phyloP scores from a whole-genome alignment of 2,329 filamentous ascomycete species.

The Zasmidium angulare region DNA sequence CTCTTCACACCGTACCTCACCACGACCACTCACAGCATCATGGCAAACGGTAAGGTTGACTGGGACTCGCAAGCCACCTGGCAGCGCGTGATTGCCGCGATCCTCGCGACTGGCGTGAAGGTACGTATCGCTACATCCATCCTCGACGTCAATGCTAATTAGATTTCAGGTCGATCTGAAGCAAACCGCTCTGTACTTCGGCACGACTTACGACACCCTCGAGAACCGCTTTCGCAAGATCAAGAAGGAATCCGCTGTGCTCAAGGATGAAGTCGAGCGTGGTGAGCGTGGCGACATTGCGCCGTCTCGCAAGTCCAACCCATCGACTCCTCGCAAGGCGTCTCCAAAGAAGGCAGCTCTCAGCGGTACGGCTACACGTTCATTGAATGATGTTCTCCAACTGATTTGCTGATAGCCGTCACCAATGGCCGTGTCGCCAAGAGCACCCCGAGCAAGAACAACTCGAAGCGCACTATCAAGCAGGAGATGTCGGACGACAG shows the following conservation, averaged over 20 bases:
- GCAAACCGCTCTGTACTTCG: slow-evolving; percentile 46
- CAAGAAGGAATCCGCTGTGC: slow-evolving; percentile 41
- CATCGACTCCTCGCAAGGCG: slow-evolving; percentile 25
- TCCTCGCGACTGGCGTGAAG: slow-evolving; percentile 39
- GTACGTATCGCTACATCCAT: slow-evolving; percentile 25
- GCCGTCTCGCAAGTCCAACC: slow-evolving; percentile 10
- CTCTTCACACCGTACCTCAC: background rate
- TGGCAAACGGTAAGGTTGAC: slow-evolving; percentile 30
- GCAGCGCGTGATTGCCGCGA: slow-evolving; percentile 42
- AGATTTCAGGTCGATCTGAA: slow-evolving; percentile 44
- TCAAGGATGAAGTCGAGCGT: slow-evolving; percentile 27
- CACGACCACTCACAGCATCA: slow-evolving; percentile 8
- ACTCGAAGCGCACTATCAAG: slow-evolving; percentile 29
- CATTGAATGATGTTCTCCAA: background rate
- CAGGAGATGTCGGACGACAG: slow-evolving; percentile 20
- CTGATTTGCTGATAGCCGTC: slow-evolving; percentile 17
- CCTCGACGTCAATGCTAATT: background rate
- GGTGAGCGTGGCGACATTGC: slow-evolving; percentile 23
- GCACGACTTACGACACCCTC: slow-evolving; percentile 50
- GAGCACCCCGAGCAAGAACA: slow-evolving; percentile 20
- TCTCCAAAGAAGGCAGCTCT: slow-evolving; percentile 26
- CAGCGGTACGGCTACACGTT: slow-evolving; percentile 15
- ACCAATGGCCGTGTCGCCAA: slow-evolving; percentile 28
- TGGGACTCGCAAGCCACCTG: slow-evolving; percentile 38
- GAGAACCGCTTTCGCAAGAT: slow-evolving; percentile 48